Base-by-base conservation (phyloP, 305 asterid species). In the Vinca major region DNA sequence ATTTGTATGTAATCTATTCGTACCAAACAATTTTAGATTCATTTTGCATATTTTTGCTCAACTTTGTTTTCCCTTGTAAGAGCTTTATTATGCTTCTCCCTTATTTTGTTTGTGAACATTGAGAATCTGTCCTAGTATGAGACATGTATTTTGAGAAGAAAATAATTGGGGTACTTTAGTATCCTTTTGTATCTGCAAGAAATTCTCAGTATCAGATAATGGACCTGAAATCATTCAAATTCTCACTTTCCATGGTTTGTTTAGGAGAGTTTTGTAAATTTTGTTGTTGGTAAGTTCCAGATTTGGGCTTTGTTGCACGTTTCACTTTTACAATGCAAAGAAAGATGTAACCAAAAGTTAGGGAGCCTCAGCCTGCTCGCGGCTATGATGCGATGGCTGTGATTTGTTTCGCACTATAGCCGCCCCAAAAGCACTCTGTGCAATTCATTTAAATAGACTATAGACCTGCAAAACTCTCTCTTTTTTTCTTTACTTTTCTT, bases 1-100 rank as follows among this genome's bases (percentile, higher is more conserved):
- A 47, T 19, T 41, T 66, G 63, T 72, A 48, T 72, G 67, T 72
- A 39, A 37, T 51, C 50, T 66, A 66, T 12, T 71, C 36, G 56
- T 13, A 9, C 12, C 57, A 44, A 26, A 52, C 62, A 9, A 40
- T 20, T 21, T 5, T 41, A 13, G 67, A 52, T 73, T 73, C 58
- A 60, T 43, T 51, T 62, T n/a, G n/a, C n/a, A n/a, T n/a, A n/a
- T n/a, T n/a, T n/a, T n/a, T 45, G 65, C 58, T 17, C 51, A 48
- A 33, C 43, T 44, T 44, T 45, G 51, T 43, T 71, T 43, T 39
- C 33, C 36, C 6, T 37, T 65, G 57, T 44, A 36, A 33, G 60
- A 44, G 63, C 47, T 21, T 44, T 65, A 45, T 57, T 14, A 57
- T 20, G 36, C 47, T 33, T 11, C 20, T 37, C 33, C 33, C 12